Base-by-base conservation (phyloP, 2,329 filamentous ascomycete genomes). In the Cadophora luteo-olivacea region DNA sequence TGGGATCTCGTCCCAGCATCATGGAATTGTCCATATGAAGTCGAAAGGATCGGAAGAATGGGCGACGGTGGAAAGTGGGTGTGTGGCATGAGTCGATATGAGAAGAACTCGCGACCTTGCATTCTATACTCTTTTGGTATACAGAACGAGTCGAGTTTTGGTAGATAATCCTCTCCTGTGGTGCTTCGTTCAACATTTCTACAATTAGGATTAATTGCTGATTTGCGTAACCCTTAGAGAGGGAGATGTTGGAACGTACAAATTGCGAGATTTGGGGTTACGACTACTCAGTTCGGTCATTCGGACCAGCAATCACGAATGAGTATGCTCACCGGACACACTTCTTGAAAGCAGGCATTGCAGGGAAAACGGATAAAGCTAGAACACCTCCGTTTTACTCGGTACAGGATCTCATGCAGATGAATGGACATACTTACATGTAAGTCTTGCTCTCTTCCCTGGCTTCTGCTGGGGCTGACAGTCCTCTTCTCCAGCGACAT, bases 11-110 rank as follows among this genome's bases (percentile, higher is more conserved):
- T 77, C 4, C 79, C 78, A 3, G 77, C 80, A 6, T 76, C 77
- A 7, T 81, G 77, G 72, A 77, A 75, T 67, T 82, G 80, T 71
- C 80, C 80, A 9, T 75, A 78, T 64, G 79, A 81, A 49, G 74
- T 81, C 32, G 78, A 81, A 68, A 75, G 80, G 4, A 74, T 81
- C 36, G 80, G 80, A 7, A 69, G 74, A 11, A 75, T 80, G 62
- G 80, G 80, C 48, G 79, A 80, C 65, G 79, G 80, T 24, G 80
- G 80, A 45, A 82, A 81, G 68, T 80, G 78, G 77, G 76, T 81
- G 14, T 81, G 80, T 72, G 80, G 80, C 55, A 79, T 81, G 76
- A 77, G 75, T 25, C 69, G 72, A 51, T 79, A 79, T 65, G 77
- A 78, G 72, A 72, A 75, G 61, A 70, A 71, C 41, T 70, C 71